Base-by-base conservation (phyloP, 148 eudicot genomes). In the Chenopodium album region DNA sequence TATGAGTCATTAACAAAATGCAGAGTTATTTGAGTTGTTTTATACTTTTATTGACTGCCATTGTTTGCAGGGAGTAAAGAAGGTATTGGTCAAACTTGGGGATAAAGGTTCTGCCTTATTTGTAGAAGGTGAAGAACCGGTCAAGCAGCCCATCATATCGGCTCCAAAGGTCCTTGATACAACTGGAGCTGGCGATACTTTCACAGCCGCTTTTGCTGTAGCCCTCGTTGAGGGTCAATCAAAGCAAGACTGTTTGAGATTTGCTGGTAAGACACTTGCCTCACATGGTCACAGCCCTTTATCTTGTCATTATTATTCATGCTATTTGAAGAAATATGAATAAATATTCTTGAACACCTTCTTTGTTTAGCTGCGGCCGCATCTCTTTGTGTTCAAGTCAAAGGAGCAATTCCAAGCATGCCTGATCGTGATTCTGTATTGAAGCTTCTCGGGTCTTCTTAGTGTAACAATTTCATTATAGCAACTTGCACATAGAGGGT, bases 331-430 rank as follows among this genome's bases (percentile, higher is more conserved):
- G 9, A 66, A 56, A 13, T 59, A 3, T 3, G 8, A 80, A 37
- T 26, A 11, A 37, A 6, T 78, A 17, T 23, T 9, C 68, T 20
- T 76, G 37, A 22, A 1, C 77, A 16, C 10, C 8, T 28, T 82
- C 12, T 84, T 68, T 64, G 80, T 84, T 81, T 94, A 95, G 98
- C 98, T 85, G 98, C 98, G 48, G 98, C 98, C 68, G 98, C 98
- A 73, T 95, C 98, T 71, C 91, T 93, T 14, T 95, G 98, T 81
- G 94, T 95, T 29, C 94, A 91, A 93, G 98, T 95, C 78, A 95
- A 93, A 84, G 98, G 98, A 71, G 98, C 98, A 73, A 95, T 95
- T 82, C 98, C 98, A 29, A 95, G 98, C 87, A 95, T 95, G 98
- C 98, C 98, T 17, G 88, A 88, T 44, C 86, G 98, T 69, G 86